A percentile compares a stretch with the other conserved stretches of the same genome.
These are phyloP conservation scores for Penicillium sp. DNA, from an alignment of 2,329 filamentous ascomycete genomes.

Conservation along the genomic window DNA sequence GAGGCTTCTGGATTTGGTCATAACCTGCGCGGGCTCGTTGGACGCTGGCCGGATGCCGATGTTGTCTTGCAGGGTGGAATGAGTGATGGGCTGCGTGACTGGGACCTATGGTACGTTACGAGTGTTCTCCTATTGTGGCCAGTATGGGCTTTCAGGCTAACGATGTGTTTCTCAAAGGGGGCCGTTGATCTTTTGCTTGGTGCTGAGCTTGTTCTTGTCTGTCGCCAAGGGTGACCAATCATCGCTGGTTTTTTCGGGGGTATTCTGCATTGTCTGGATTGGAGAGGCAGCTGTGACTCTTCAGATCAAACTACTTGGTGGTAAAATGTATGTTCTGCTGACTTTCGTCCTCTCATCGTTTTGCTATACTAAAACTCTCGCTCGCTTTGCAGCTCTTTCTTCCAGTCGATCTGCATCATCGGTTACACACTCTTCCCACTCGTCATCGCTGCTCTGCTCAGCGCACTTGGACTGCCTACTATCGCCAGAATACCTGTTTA, in stretches of 20 bases:
- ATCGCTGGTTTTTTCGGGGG: constrained; percentile 87
- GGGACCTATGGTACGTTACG: constrained; percentile 77
- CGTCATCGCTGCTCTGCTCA: constrained; percentile 87
- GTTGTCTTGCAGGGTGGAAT: constrained; percentile 68
- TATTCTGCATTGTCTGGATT: constrained; percentile 96
- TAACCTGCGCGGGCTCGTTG: constrained; percentile 56
- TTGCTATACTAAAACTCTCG: constrained; percentile 18
- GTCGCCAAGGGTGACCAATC: constrained; percentile 78
- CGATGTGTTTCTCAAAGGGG: constrained; percentile 58
- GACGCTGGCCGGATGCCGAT: constrained; percentile 68
- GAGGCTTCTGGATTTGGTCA: constrained; percentile 50
- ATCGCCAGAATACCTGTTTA: constrained; percentile 90
- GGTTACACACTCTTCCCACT: constrained; percentile 97
- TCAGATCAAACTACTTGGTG: constrained; percentile 94
- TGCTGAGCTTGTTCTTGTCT: constrained; percentile 84
- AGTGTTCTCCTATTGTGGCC: neutral
- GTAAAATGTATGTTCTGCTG: constrained; percentile 77
- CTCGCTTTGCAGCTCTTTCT: constrained; percentile 73
- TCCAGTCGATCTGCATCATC: constrained; percentile 96
- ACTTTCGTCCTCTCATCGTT: neutral
- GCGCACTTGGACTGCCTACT: constrained; percentile 74
- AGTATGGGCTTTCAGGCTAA: neutral
- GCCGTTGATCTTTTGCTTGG: constrained; percentile 87
- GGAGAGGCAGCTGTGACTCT: constrained; percentile 95
- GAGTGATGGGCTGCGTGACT: constrained; percentile 88